Percentiles rank a stretch among this genome's conserved stretches.
phyloP scores from a whole-genome alignment of 1,139 yeast genomes.

The Yamadazyma spencermartinsiae region DNA sequence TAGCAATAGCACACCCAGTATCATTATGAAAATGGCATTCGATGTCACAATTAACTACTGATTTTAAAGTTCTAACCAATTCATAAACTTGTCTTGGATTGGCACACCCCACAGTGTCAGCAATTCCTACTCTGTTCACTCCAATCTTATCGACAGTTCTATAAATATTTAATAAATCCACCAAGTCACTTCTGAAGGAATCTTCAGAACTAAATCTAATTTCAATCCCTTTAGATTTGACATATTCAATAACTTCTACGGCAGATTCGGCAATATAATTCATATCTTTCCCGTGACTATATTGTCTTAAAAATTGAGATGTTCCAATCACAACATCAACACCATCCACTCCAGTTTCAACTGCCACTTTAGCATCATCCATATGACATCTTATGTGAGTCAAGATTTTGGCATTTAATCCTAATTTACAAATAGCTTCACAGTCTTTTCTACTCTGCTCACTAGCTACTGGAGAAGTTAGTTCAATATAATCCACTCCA shows the following conservation, averaged over 20 bases:
- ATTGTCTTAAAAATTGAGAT: constrained; percentile 53
- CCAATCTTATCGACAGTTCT: constrained; percentile 60
- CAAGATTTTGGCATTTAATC: constrained; percentile 53
- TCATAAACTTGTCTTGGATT: constrained; percentile 63
- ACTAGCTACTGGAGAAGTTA: constrained; percentile 59
- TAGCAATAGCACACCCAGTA: constrained; percentile 63
- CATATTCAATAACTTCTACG: constrained; percentile 56
- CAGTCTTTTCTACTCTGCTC: constrained; percentile 58
- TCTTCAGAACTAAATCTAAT: constrained; percentile 59
- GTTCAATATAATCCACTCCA: constrained; percentile 60
- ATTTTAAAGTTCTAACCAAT: constrained; percentile 56
- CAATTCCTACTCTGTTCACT: constrained; percentile 60
- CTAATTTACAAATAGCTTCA: constrained; percentile 59
- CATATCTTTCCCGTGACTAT: constrained; percentile 58
- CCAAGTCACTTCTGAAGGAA: constrained; percentile 59
- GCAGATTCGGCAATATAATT: constrained; percentile 53
- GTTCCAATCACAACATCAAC: constrained; percentile 62
- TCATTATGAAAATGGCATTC: constrained; percentile 64
- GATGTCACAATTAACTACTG: constrained; percentile 57
- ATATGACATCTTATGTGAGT: constrained; percentile 62
- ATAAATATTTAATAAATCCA: constrained; percentile 56
- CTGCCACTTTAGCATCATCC: constrained; percentile 61
- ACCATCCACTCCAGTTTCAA: constrained; percentile 62
- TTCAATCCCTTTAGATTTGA: constrained; percentile 58
- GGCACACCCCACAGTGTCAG: constrained; percentile 64